Evolutionary conservation across 257 asterid species (phyloP).

Genomic region (Gardenia jasminoides): DNA sequence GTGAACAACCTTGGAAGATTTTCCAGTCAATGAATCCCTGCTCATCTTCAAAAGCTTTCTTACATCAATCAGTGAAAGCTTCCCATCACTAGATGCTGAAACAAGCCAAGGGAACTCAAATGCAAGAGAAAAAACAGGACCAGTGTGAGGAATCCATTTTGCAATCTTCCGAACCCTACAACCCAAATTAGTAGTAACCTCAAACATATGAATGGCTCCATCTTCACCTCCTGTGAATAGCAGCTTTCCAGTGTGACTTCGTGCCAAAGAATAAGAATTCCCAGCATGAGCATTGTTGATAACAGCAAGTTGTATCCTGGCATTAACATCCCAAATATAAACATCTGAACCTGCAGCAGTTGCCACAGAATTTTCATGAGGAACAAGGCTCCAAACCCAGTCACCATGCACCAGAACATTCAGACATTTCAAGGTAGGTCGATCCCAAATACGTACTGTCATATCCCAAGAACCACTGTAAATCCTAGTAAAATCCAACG

Average conservation of each 20-base stretch:
- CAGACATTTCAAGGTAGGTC: slow-evolving; percentile 63
- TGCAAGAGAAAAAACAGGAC: slow-evolving; percentile 80
- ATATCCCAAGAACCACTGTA: slow-evolving; percentile 99
- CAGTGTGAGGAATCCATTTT: slow-evolving; percentile 84
- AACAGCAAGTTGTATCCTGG: slow-evolving; percentile 42
- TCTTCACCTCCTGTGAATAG: slow-evolving; percentile 93
- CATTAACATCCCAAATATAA: slow-evolving; percentile 67
- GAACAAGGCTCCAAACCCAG: slow-evolving; percentile 95
- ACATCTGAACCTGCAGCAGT: slow-evolving; percentile 77
- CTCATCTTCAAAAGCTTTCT: slow-evolving; percentile 60
- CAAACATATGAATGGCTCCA: slow-evolving; percentile 89
- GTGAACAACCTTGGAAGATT: slow-evolving; percentile 24
- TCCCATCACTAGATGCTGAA: slow-evolving; percentile 90
- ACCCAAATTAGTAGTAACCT: slow-evolving; percentile 41
- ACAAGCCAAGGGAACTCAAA: slow-evolving; percentile 96
- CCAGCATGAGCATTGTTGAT: slow-evolving; percentile 54
- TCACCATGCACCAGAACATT: slow-evolving; percentile 68
- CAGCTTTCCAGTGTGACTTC: slow-evolving; percentile 88
- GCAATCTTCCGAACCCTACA: slow-evolving; percentile 50
- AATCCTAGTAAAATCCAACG: slow-evolving; percentile 67
- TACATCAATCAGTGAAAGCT: slow-evolving; percentile 76
- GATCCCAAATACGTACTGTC: slow-evolving; percentile 86
- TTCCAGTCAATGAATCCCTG: slow-evolving; percentile 27
- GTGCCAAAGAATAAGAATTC: slow-evolving; percentile 61
- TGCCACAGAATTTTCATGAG: slow-evolving; percentile 71